phyloP scores from a whole-genome alignment of 768 basidiomycete genomes.

The Agrocybe pediades region DNA sequence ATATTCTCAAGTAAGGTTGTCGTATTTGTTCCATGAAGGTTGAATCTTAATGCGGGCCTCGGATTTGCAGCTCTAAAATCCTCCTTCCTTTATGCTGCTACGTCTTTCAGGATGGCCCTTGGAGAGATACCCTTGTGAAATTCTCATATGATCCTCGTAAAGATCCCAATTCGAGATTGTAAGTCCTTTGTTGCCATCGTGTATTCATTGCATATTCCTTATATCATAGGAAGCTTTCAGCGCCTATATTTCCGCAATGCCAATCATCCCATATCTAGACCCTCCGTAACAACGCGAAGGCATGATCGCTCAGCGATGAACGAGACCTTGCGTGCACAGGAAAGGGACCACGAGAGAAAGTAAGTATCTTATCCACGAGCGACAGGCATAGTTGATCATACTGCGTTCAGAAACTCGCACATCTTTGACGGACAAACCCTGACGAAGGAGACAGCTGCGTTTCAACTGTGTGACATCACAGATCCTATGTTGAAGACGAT shows the following conservation, averaged over 20 bases:
- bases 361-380: constrained; percentile 20
- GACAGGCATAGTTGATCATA: too few species aligned
- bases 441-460: constrained; percentile 86
- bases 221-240: constrained; percentile 85
- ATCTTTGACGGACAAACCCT: constrained; percentile 86
- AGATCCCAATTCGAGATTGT: constrained; percentile 77
- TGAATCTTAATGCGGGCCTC: not conserved
- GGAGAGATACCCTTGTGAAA: constrained; percentile 85
- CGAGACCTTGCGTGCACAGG: constrained; percentile 38
- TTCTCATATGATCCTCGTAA: constrained; percentile 90
- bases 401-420: constrained; percentile 60
- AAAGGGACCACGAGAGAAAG: constrained; percentile 49
- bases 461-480: constrained; percentile 90
- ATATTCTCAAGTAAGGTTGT: constrained; percentile 69
- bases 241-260: constrained; percentile 88
- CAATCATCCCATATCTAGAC: constrained; percentile 76
- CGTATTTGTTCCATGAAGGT: not conserved
- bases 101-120: constrained; percentile 92
- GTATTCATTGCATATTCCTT: not conserved
- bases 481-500: constrained; percentile 84
- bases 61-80: constrained; percentile 65
- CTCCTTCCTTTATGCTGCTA: constrained; percentile 83
- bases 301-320: constrained; percentile 54
- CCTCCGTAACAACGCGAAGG: constrained; percentile 72
- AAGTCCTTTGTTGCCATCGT: constrained; percentile 28